A percentile compares a stretch with the other conserved stretches of the same genome.
These are phyloP conservation scores for Triglochin maritima DNA, from an alignment of 106 monocot genomes.

Conservation along the genomic window DNA sequence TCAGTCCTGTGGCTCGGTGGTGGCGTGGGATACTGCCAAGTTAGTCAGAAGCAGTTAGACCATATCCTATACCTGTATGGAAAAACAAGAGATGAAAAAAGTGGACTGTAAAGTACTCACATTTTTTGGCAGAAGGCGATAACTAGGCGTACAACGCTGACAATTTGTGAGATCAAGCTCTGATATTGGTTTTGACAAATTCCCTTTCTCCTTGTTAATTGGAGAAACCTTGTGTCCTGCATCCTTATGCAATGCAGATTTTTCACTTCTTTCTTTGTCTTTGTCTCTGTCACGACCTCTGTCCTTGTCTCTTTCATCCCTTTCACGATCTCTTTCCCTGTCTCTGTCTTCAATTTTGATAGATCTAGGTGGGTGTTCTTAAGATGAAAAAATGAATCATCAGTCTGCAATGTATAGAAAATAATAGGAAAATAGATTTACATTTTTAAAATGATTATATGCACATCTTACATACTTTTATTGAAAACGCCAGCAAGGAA, in stretches of 20 bases:
- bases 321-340: constrained; percentile 46
- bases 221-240: constrained; percentile 38
- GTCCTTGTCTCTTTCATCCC: constrained; percentile 57
- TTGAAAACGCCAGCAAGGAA: constrained; percentile 60
- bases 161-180: constrained; percentile 90
- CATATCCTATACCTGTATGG: too few relatives aligned
- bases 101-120: constrained; percentile 22
- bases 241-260: constrained; percentile 38
- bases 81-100: constrained; percentile 7
- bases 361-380: constrained; percentile 38
- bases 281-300: constrained; percentile 61
- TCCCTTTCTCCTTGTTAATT: constrained; percentile 70
- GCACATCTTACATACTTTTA: constrained; percentile 45
- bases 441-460: too few relatives aligned
- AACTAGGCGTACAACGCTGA: constrained; percentile 80
- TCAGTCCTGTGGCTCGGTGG: constrained; percentile 72
- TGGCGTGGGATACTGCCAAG: constrained; percentile 68
- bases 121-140: constrained; percentile 79
- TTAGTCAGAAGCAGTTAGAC: neutral
- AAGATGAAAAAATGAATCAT: constrained; percentile 18
- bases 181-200: constrained; percentile 62
- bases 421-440: too few relatives aligned
- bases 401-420: too few relatives aligned
- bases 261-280: constrained; percentile 62
- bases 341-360: constrained; percentile 63